Base-by-base conservation (phyloP, 1,139 yeast species). In the Diutina rugosa region DNA sequence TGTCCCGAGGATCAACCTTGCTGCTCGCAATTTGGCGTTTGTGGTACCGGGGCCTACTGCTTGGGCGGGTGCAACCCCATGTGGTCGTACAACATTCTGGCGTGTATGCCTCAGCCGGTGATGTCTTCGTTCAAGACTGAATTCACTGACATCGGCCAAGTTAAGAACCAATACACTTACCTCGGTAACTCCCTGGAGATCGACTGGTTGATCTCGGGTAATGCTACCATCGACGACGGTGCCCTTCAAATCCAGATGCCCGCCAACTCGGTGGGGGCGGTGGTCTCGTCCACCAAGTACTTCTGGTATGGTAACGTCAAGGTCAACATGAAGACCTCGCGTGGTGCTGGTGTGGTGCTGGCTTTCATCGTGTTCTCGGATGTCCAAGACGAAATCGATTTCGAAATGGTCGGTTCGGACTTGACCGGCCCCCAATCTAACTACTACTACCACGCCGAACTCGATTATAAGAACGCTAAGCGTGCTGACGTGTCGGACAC, bases 341-440 rank as follows among this genome's bases (percentile, higher is more conserved):
- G 82, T 65, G 82, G 81, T 56, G 75, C 71, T 41, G 97, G 97
- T 73, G 96, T 90, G 55, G 81, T 90, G 60, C 79, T 95, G 21
- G 93, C 96, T n/a, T 82, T 85, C 64, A 89, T 90, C 68, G 71
- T 89, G 59, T 87, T 83, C 72, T 87, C 96, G 2, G 90, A 88
- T 64, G 90, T 87, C 51, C 84, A 86, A 71, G 97, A 90, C 73
- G 97, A 91, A 77, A 80, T 90, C 64, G 97, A 90, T 79, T 85
- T 73, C 65, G 97, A 90, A 73, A 85, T 82, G 64, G 84, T 90
- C 58, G 98, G 98, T 59, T 79, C 79, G 63, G 80, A 87, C 65
- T 72, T 87, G 64, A 76, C 76, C 18, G 68, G 72, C 46, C 87
- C 84, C 1, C 93, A 90, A 73, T 74, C 90, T 30, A 90, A 90